Evolutionary conservation across 306 rosid genomes (phyloP), one percentile per base, ranked within the genome.

Genomic region (Cucurbita moschata): DNA sequence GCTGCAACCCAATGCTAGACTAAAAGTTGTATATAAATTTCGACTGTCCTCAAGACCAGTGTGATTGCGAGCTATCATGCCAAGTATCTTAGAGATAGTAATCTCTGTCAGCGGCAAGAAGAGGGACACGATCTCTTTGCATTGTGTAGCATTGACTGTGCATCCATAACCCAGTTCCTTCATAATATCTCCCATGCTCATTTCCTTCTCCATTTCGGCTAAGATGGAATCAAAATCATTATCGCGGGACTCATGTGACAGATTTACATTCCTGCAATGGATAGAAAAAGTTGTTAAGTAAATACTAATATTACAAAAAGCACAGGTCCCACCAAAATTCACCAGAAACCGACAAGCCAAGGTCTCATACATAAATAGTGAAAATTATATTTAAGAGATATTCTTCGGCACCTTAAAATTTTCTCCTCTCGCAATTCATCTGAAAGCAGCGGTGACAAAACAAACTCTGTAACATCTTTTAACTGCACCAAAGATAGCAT

Each of bases 111-210:
- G 82, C 51, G 99, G 99, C 77, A 77, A 87, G 85, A 91, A 91
- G 75, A 95, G 96, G 2, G 99, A 95, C 51, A 95, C 79, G 75
- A 95, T 84, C 78, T 95, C 97, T 81, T 79, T 85, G 89, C 97
- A 95, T 77, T 89, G 99, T 7, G 90, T 77, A 38, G 81, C 81
- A 77, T 87, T 92, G 76, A 89, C 86, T 6, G 96, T 91, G 84
- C 99, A 95, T 54, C 97, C 97, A 84, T 95, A 95, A 77, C 99
- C 99, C 71, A 95, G 87, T 80, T 95, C 99, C 88, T 95, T 91
- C 87, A 95, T 81, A 54, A 95, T 81, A 79, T 95, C 99, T 54
- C 96, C 97, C 92, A 95, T 87, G 85, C 88, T 84, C 96, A 88
- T 86, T 88, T 95, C 99, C 84, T 82, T 95, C 78, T 88, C 96